These are phyloP conservation scores for Syzygium grande DNA, from an alignment of 345 rosid species.

Conservation along the genomic window DNA sequence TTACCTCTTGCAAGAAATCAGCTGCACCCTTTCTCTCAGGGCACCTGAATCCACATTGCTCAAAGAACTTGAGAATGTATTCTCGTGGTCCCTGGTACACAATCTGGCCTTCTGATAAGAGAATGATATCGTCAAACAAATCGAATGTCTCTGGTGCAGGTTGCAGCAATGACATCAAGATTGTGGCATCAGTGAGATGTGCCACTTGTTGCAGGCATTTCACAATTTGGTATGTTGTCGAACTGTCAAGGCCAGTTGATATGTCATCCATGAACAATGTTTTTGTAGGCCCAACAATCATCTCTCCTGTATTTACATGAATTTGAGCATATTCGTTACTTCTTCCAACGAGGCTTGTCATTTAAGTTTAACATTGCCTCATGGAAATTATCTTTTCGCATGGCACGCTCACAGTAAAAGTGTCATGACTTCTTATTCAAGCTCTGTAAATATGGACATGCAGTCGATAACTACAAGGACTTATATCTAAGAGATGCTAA, in stretches of 20 bases:
- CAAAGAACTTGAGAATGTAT: constrained; percentile 58
- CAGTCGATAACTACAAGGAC: background rate
- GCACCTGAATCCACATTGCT: constrained; percentile 59
- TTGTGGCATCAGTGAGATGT: constrained; percentile 58
- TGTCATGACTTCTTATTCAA: background rate
- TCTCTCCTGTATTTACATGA: constrained; percentile 50
- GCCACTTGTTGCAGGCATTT: constrained; percentile 80
- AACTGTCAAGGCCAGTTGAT: constrained; percentile 92
- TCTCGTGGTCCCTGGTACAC: constrained; percentile 85
- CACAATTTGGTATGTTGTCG: constrained; percentile 79
- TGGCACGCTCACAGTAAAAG: background rate
- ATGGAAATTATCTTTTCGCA: background rate
- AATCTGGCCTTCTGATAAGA: constrained; percentile 73
- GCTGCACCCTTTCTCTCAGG: constrained; percentile 89
- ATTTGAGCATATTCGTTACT: background rate
- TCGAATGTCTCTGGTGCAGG: constrained; percentile 93
- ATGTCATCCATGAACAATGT: constrained; percentile 92
- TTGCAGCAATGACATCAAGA: constrained; percentile 76
- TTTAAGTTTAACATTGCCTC: background rate
- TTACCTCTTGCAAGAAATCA: constrained; percentile 89
- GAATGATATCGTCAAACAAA: constrained; percentile 72
- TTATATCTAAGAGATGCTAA: background rate
- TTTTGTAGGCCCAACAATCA: constrained; percentile 94
- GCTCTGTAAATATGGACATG: background rate
- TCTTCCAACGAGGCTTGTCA: background rate